Conservation (phyloP, 768 basidiomycete species). For the Lactarius hatsudake region DNA sequence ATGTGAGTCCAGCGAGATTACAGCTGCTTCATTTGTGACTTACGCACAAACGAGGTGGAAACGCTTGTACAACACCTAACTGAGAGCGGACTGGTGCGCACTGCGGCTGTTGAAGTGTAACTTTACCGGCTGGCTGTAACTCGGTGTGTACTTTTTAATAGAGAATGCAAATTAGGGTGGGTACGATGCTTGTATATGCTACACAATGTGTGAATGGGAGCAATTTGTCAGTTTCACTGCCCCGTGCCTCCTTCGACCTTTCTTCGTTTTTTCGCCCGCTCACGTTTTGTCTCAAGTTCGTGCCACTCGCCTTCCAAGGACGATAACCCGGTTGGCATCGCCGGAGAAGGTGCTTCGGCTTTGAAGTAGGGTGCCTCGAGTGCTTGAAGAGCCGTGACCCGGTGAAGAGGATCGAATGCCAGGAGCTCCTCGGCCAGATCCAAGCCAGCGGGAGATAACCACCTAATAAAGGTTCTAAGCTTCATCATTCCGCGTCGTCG, state of each 20-base stretch:
- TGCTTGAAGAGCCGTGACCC: slow-evolving; percentile 77
- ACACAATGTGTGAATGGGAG: slow-evolving; percentile 32
- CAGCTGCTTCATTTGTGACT: slow-evolving; percentile 13
- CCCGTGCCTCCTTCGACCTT: slow-evolving; percentile 46
- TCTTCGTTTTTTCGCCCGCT: slow-evolving; percentile 77
- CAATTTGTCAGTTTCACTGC: slow-evolving; percentile 23
- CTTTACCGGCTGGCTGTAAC: slow-evolving; percentile 2
- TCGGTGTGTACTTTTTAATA: slow-evolving; percentile 15
- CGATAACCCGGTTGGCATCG: slow-evolving; percentile 76
- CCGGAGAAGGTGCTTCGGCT: slow-evolving; percentile 69
- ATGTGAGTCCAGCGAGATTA: slow-evolving; percentile 48
- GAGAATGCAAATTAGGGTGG: slow-evolving; percentile 23
- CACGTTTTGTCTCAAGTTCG: slow-evolving; percentile 92
- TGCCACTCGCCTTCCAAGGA: slow-evolving; percentile 95
- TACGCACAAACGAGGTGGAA: slow-evolving; percentile 57
- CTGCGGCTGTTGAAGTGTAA: slow-evolving; percentile 30
- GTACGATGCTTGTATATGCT: slow-evolving; percentile 30
- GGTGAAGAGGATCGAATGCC: slow-evolving; percentile 72
- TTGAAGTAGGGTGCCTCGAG: slow-evolving; percentile 83
- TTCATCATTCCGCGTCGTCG: not conserved
- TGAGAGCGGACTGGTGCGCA: slow-evolving; percentile 62
- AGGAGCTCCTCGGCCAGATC: slow-evolving; percentile 85
- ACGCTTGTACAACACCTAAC: slow-evolving; percentile 81
- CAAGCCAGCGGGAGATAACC: slow-evolving; percentile 81
- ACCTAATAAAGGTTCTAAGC: slow-evolving; percentile 44